Evolutionary conservation across 1,284 basidiomycete species (phyloP).

Genomic region (Heterobasidion parviporum): DNA sequence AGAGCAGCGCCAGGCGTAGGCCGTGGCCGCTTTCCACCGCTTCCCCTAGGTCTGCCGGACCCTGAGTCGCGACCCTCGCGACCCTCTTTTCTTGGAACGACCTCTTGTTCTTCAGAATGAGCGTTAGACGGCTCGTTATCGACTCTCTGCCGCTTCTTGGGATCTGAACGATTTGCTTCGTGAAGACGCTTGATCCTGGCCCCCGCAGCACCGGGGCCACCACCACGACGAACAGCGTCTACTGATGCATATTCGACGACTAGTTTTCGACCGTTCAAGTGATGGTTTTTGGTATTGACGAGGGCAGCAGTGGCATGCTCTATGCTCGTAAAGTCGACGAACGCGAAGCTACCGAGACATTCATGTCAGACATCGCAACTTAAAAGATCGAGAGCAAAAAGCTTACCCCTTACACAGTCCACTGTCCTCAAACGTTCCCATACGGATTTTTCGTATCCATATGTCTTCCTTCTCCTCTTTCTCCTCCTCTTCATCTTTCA

Average conservation of each 20-base stretch:
- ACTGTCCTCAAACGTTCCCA: conserved; percentile 94
- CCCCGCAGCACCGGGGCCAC: conserved; percentile 19
- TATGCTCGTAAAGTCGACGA: conserved; percentile 82
- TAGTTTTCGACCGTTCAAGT: conserved; percentile 77
- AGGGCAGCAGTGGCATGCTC: conserved; percentile 80
- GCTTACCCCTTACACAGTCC: conserved; percentile 91
- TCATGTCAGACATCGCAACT: background rate
- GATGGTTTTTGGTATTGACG: conserved; percentile 79
- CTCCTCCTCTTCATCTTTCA: conserved; percentile 20
- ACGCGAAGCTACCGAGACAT: conserved; percentile 67
- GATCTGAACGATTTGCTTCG: background rate
- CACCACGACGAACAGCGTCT: conserved; percentile 75
- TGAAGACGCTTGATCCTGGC: background rate
- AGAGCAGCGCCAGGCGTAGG: conserved; percentile 86
- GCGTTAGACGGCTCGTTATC: conserved; percentile 1
- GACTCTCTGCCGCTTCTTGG: background rate
- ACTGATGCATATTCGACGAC: conserved; percentile 84
- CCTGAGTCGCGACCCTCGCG: too few relatives aligned
- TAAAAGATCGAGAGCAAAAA: background rate
- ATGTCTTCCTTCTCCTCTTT: conserved; percentile 29
- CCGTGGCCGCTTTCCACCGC: conserved; percentile 25
- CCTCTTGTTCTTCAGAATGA: background rate
- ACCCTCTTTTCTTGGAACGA: too few relatives aligned
- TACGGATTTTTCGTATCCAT: conserved; percentile 84
- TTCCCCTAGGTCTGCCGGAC: too few relatives aligned